These are phyloP conservation scores for Chaetomiaceae sp. DNA, from an alignment of 2,329 filamentous ascomycete genomes.

Conservation along the genomic window DNA sequence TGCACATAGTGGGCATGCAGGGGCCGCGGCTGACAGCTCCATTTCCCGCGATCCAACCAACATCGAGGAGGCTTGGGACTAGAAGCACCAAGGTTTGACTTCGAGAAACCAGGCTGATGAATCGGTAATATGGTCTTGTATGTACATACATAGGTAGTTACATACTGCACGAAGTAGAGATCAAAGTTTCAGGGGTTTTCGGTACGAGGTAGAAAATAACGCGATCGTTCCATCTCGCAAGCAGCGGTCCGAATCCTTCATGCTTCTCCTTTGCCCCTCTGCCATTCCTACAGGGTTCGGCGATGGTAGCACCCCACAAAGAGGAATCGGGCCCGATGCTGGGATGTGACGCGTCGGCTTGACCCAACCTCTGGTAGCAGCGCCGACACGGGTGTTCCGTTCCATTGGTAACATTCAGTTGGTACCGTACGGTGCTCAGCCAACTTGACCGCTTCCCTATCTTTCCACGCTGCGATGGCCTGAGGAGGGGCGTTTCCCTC, in stretches of 20 bases:
- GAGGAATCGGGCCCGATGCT: neutral
- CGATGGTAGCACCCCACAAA: neutral
- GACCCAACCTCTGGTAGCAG: neutral
- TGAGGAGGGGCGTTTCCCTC: too few relatives aligned
- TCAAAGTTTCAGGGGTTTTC: neutral
- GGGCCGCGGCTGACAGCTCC: constrained; percentile 18
- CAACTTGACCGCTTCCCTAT: neutral
- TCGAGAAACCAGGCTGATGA: neutral
- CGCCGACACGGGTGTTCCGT: neutral
- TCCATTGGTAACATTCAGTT: neutral
- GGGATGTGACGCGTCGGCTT: neutral
- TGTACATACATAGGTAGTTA: too few relatives aligned
- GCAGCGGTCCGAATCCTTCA: neutral
- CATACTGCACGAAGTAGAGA: neutral
- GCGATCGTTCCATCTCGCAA: neutral
- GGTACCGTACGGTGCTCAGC: neutral
- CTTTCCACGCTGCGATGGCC: neutral
- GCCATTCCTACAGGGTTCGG: neutral
- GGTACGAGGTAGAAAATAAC: neutral
- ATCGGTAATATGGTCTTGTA: neutral
- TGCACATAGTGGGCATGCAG: constrained; percentile 11
- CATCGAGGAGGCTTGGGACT: constrained; percentile 8
- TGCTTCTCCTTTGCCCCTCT: neutral
- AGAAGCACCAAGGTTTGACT: neutral
- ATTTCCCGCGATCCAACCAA: constrained; percentile 19